Evolutionary conservation across 768 basidiomycete species (phyloP).

Genomic region (Hypholoma sublateritium): DNA sequence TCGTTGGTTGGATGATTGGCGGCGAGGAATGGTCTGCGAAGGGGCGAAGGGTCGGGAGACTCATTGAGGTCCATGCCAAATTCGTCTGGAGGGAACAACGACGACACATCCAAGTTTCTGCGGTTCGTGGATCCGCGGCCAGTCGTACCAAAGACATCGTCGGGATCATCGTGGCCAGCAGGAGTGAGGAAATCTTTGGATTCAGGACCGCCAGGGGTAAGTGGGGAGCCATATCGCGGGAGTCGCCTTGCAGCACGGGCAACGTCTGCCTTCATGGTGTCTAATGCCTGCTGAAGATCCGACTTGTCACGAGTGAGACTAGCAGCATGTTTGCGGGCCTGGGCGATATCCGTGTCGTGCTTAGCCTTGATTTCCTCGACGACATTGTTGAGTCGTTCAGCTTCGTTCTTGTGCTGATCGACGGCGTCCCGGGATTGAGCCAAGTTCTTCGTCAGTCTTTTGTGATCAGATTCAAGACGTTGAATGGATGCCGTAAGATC

Average conservation of each 20-base stretch:
- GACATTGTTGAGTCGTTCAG: slow-evolving; percentile 62
- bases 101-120: slow-evolving; percentile 46
- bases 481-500: slow-evolving; percentile 65
- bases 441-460: slow-evolving; percentile 76
- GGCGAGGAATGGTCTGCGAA: slow-evolving; percentile 57
- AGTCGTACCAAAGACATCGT: slow-evolving; percentile 65
- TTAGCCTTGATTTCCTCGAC: slow-evolving; percentile 81
- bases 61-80: slow-evolving; percentile 47
- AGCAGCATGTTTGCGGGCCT: slow-evolving; percentile 84
- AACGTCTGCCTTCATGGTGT: slow-evolving; percentile 72
- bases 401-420: slow-evolving; percentile 87
- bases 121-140: slow-evolving; percentile 66
- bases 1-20: slow-evolving; percentile 78
- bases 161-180: slow-evolving; percentile 49
- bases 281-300: slow-evolving; percentile 82
- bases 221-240: slow-evolving; percentile 68
- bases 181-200: slow-evolving; percentile 57
- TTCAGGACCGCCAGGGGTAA: slow-evolving; percentile 61
- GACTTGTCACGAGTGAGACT: slow-evolving; percentile 89
- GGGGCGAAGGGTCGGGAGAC: slow-evolving; percentile 61
- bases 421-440: slow-evolving; percentile 68
- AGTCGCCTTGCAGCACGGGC: slow-evolving; percentile 62
- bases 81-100: slow-evolving; percentile 40
- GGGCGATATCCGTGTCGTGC: slow-evolving; percentile 94
- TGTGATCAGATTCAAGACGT: slow-evolving; percentile 80